phyloP scores from a whole-genome alignment of 305 asterid genomes.

The Plantago coronopus region DNA sequence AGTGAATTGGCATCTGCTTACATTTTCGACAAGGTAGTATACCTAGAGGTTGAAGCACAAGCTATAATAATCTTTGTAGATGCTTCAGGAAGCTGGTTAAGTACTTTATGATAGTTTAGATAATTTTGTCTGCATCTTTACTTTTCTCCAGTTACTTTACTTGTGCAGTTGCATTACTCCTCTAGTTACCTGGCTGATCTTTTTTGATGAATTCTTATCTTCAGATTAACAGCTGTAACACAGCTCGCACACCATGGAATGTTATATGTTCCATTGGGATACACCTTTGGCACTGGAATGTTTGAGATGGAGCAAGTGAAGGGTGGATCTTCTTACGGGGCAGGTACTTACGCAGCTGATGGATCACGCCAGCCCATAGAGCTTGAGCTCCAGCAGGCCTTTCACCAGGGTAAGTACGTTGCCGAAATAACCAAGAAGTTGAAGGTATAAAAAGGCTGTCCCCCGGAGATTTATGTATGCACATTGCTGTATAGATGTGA shows the following conservation, averaged over 20 bases:
- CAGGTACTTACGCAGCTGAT: constrained; percentile 84
- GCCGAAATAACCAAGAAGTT: constrained; percentile 68
- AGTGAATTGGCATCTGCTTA: too few species aligned
- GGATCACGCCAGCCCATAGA: constrained; percentile 77
- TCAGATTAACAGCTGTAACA: constrained; percentile 75
- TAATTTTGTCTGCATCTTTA: too few species aligned
- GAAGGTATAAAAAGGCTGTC: constrained; percentile 23
- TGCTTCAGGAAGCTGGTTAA: too few species aligned
- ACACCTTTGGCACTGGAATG: constrained; percentile 80
- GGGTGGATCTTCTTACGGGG: constrained; percentile 83
- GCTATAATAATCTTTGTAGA: too few species aligned
- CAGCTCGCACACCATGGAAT: constrained; percentile 88
- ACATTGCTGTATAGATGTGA: too few species aligned
- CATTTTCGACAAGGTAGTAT: too few species aligned
- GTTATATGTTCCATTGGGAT: constrained; percentile 77
- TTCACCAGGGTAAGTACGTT: constrained; percentile 74
- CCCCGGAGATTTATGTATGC: neutral
- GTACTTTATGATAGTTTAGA: too few species aligned
- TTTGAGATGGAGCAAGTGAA: constrained; percentile 75
- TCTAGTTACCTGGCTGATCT: neutral
- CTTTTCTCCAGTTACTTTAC: too few species aligned
- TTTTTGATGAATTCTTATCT: neutral
- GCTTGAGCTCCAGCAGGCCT: constrained; percentile 77
- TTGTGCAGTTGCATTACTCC: neutral
- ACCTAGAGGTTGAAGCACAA: too few species aligned